A percentile compares a stretch with the other conserved stretches of the same genome.
These are phyloP conservation scores for Tricholoma bakamatsutake DNA, from an alignment of 768 basidiomycete species.

Conservation along the genomic window DNA sequence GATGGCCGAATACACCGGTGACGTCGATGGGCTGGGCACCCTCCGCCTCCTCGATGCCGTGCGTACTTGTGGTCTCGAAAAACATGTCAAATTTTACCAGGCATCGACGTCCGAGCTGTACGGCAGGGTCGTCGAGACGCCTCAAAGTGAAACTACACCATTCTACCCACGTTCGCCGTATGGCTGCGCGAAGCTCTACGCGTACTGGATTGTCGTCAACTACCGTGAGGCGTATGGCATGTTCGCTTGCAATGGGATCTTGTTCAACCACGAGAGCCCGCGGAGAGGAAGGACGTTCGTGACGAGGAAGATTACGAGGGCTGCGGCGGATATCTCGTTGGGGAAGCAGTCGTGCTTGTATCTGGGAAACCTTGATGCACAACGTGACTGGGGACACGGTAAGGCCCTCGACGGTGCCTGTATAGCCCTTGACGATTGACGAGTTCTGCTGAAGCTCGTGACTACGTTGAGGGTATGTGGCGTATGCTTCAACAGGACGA, in stretches of 20 bases:
- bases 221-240: conserved; percentile 95
- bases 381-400: conserved; percentile 99
- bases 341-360: conserved; percentile 90
- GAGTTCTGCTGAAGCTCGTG: conserved; percentile 48
- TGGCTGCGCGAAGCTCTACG: conserved; percentile 92
- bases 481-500: conserved; percentile 83
- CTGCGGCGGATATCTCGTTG: conserved; percentile 85
- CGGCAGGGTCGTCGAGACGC: conserved; percentile 93
- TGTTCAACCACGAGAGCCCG: conserved; percentile 98
- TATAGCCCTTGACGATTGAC: background rate
- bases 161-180: conserved; percentile 99
- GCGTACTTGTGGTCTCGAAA: conserved; percentile 90
- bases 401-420: conserved; percentile 17
- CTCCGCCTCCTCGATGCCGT: conserved; percentile 94
- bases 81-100: conserved; percentile 93
- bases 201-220: conserved; percentile 87
- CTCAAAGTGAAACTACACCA: conserved; percentile 92
- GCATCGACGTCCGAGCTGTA: conserved; percentile 97
- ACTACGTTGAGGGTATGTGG: conserved; percentile 99
- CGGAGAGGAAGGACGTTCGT: conserved; percentile 93
- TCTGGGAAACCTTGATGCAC: conserved; percentile 90
- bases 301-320: conserved; percentile 89
- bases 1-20: conserved; percentile 98
- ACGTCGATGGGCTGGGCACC: conserved; percentile 94
- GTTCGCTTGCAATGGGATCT: conserved; percentile 94